A percentile compares a stretch with the other conserved stretches of the same genome.
Evolutionary conservation across 179 eudicot genomes (phyloP).

Genomic region (Beta lomatogona): DNA sequence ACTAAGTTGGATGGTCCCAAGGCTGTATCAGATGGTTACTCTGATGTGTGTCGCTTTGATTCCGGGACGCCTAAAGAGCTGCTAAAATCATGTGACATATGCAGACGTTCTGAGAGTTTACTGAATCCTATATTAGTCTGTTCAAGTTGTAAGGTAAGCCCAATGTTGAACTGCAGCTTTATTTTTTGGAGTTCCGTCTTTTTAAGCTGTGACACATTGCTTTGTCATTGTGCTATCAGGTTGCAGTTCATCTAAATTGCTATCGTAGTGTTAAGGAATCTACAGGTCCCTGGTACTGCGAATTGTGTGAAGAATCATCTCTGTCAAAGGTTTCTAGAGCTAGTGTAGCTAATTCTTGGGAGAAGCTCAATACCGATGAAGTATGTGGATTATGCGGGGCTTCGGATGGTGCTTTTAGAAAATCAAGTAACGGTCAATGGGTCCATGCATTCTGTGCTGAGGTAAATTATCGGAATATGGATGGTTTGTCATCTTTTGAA

Average conservation of each 20-base stretch:
- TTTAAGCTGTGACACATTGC: conserved; percentile 20
- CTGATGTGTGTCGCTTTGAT: conserved; percentile 45
- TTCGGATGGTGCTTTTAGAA: conserved; percentile 87
- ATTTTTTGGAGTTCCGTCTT: neutral
- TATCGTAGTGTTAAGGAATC: conserved; percentile 78
- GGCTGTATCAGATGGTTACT: conserved; percentile 47
- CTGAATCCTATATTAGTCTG: conserved; percentile 82
- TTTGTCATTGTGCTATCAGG: conserved; percentile 46
- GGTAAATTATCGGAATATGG: conserved; percentile 46
- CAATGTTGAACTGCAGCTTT: neutral
- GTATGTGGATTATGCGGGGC: conserved; percentile 93
- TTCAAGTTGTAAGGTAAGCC: conserved; percentile 84
- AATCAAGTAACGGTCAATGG: conserved; percentile 85
- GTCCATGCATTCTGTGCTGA: conserved; percentile 96
- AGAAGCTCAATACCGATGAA: conserved; percentile 46
- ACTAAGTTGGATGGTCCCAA: conserved; percentile 58
- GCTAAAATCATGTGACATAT: conserved; percentile 74
- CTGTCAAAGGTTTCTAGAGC: conserved; percentile 50
- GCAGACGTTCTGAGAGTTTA: conserved; percentile 78
- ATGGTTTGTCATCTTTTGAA: conserved; percentile 13
- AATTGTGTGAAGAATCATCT: conserved; percentile 73
- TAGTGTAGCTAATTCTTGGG: conserved; percentile 40
- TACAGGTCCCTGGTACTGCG: conserved; percentile 94
- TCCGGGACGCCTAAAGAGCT: conserved; percentile 54
- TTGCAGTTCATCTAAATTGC: conserved; percentile 90